Percentiles rank a stretch among this genome's conserved stretches.
Evolutionary conservation across 768 basidiomycete species (phyloP).

Genomic region (Phlebiopsis flavidoalba): DNA sequence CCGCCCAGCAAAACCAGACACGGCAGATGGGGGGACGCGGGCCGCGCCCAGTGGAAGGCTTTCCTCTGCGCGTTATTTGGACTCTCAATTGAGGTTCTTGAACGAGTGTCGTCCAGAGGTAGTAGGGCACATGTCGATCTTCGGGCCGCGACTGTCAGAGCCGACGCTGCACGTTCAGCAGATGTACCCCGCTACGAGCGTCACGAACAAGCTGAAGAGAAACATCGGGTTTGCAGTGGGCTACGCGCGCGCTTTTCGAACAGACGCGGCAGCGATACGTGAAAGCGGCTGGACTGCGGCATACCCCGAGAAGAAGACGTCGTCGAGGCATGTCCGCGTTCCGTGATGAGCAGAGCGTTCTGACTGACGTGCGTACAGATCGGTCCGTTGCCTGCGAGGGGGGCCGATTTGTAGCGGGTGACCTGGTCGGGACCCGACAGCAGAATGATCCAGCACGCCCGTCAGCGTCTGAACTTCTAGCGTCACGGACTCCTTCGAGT

Average conservation of each 20-base stretch:
- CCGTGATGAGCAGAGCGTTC: slow-evolving; percentile 1
- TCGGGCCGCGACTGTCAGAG: slow-evolving; percentile 83
- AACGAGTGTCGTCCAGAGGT: slow-evolving; percentile 73
- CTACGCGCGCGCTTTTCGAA: slow-evolving; percentile 93
- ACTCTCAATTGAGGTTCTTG: slow-evolving; percentile 77
- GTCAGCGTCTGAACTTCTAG: slow-evolving; percentile 96
- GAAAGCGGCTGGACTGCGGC: slow-evolving; percentile 83
- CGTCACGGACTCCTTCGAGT: slow-evolving; percentile 50
- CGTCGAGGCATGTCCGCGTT: slow-evolving; percentile 48
- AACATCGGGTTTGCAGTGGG: slow-evolving; percentile 68
- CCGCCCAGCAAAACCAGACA: not conserved
- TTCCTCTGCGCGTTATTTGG: slow-evolving; percentile 75
- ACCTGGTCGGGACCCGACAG: slow-evolving; percentile 96
- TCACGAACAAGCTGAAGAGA: slow-evolving; percentile 49
- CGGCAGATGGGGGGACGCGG: slow-evolving; percentile 19
- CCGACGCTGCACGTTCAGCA: slow-evolving; percentile 54
- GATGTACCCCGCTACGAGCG: slow-evolving; percentile 52
- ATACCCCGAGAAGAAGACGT: slow-evolving; percentile 83
- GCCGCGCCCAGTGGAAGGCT: slow-evolving; percentile 29
- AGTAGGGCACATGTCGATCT: slow-evolving; percentile 73
- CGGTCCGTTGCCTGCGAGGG: slow-evolving; percentile 56
- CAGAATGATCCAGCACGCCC: slow-evolving; percentile 80
- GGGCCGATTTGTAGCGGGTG: slow-evolving; percentile 78
- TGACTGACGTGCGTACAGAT: slow-evolving; percentile 41
- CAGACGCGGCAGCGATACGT: slow-evolving; percentile 86